Base-by-base conservation (phyloP, 1,284 basidiomycete genomes). In the Caloboletus inedulis region DNA sequence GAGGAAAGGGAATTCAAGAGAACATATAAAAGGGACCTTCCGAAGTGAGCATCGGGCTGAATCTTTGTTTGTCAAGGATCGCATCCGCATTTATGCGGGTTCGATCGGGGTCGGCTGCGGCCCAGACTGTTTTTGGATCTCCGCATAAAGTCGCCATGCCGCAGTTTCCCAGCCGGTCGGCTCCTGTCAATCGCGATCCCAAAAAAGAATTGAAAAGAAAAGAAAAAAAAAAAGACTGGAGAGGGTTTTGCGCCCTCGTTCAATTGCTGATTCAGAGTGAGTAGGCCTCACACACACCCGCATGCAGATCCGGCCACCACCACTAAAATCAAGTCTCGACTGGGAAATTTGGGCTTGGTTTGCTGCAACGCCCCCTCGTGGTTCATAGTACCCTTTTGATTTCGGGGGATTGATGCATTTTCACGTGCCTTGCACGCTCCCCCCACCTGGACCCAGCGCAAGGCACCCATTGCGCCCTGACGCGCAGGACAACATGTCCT, bases 1-100 rank as follows among this genome's bases (percentile, higher is more conserved):
- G 51, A 66, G 58, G 58, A 69, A 58, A 58, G 59, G 53, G 62
- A 68, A 60, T 52, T 69, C 65, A 69, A 65, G 69, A 66, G 60
- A 66, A 69, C 67, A 72, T 70, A 74, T 72, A 72, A 73, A 71
- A 65, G 69, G 70, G 62, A 64, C 63, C 66, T 63, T 60, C 63
- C 62, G 56, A 67, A 58, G 54, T 64, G 53, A 60, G 63, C 59
- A 70, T 68, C 69, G 66, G 69, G 58, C 47, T 18, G 50, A 63
- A 68, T 71, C 65, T 70, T 67, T 69, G 67, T 68, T 69, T 70
- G 69, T 67, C 64, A 67, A 23, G 55, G 58, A 57, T 67, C 55
- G 59, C 64, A 62, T 64, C 65, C 62, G 59, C 62, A 68, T n/a
- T n/a, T n/a, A 69, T 66, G 52, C 65, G 69, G 67, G 66, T 68